Evolutionary conservation across 108 stramenopile species (phyloP).

Genomic region (Cyclotella kingstonii): DNA sequence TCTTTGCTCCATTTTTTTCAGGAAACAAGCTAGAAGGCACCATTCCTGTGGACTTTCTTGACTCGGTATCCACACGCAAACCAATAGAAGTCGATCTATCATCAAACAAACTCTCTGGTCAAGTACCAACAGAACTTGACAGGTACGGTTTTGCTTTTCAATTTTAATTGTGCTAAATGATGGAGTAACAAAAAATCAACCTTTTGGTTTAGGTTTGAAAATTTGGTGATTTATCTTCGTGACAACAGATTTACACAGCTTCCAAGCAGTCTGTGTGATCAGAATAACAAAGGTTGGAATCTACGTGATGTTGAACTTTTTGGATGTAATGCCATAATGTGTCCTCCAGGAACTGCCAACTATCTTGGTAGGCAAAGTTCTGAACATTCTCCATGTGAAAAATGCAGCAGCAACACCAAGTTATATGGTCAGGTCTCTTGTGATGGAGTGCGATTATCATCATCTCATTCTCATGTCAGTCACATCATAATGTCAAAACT

Average conservation of each 20-base stretch:
- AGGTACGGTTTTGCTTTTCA: constrained; percentile 11
- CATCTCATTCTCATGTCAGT: constrained; percentile 3
- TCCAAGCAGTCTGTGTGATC: constrained; percentile 51
- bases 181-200: too few relatives aligned
- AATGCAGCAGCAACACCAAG: constrained; percentile 29
- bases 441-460: constrained; percentile 31
- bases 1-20: neutral
- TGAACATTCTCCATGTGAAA: constrained; percentile 22
- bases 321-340: constrained; percentile 73
- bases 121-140: constrained; percentile 51
- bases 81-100: constrained; percentile 46
- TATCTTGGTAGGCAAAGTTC: constrained; percentile 35
- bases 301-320: constrained; percentile 61
- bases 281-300: constrained; percentile 54
- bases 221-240: constrained; percentile 60
- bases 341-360: constrained; percentile 58
- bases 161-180: neutral
- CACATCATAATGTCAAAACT: neutral
- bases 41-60: constrained; percentile 44
- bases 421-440: constrained; percentile 42
- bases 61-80: constrained; percentile 25
- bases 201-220: constrained; percentile 41
- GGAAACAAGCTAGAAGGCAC: constrained; percentile 37
- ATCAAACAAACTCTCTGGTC: constrained; percentile 46
- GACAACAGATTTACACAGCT: constrained; percentile 65